A percentile compares a stretch with the other conserved stretches of the same genome.
Evolutionary conservation across 2,329 filamentous ascomycete species (phyloP).

Genomic region (Penicillium sp.): DNA sequence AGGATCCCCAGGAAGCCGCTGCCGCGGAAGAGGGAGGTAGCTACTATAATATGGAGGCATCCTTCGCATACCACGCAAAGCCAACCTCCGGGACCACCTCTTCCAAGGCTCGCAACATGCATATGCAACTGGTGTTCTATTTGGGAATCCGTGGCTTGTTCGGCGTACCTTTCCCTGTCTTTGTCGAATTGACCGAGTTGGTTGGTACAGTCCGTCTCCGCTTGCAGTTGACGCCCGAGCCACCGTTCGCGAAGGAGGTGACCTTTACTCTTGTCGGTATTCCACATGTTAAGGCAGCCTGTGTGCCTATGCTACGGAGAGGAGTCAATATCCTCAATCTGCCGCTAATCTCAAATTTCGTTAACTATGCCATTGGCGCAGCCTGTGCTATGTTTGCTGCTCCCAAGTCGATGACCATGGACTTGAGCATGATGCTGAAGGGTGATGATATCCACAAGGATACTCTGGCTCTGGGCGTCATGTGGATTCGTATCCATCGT

Average conservation of each 20-base stretch:
- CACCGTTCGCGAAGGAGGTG: conserved; percentile 86
- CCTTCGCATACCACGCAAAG: conserved; percentile 86
- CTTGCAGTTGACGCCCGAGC: conserved; percentile 81
- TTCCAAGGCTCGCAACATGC: conserved; percentile 89
- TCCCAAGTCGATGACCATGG: conserved; percentile 88
- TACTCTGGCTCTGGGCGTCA: conserved; percentile 77
- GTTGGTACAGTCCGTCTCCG: conserved; percentile 83
- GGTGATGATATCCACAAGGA: conserved; percentile 90
- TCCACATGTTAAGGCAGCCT: conserved; percentile 84
- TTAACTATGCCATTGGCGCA: conserved; percentile 89
- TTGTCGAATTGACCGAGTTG: conserved; percentile 85
- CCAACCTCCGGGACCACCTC: conserved; percentile 68
- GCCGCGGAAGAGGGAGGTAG: conserved; percentile 88
- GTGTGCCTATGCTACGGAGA: conserved; percentile 86
- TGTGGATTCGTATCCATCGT: conserved; percentile 89
- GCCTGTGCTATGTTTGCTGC: conserved; percentile 90
- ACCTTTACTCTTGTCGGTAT: conserved; percentile 94
- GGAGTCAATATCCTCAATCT: conserved; percentile 90
- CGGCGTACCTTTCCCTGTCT: conserved; percentile 82
- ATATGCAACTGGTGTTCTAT: conserved; percentile 94
- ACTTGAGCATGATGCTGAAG: conserved; percentile 84
- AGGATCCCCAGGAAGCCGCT: conserved; percentile 81
- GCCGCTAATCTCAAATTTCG: conserved; percentile 91
- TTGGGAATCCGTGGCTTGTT: conserved; percentile 86
- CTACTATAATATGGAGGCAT: conserved; percentile 89